Percentiles rank a stretch among this genome's conserved stretches.
Evolutionary conservation across 2,329 filamentous ascomycete species (phyloP).

Genomic region (Alternaria infectoria): DNA sequence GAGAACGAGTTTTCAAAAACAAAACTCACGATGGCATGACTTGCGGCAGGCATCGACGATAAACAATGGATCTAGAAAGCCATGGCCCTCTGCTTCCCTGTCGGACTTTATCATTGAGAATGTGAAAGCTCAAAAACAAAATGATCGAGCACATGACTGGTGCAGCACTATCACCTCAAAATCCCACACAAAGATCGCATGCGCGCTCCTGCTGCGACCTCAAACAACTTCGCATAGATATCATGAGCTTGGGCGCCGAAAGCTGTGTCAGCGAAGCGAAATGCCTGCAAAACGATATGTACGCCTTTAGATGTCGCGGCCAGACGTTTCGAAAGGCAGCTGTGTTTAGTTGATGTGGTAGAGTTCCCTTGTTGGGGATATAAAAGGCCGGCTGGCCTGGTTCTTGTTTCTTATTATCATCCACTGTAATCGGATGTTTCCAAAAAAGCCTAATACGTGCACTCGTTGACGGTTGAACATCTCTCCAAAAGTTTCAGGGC

Average conservation of each 20-base stretch:
- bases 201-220: neutral
- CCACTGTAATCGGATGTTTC: no score
- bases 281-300: neutral
- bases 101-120: accelerated
- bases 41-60: neutral
- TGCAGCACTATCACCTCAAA: neutral
- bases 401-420: no score
- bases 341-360: neutral
- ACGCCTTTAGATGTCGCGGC: neutral
- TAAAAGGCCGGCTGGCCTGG: neutral
- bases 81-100: neutral
- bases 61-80: no score
- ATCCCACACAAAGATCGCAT: neutral
- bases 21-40: no score
- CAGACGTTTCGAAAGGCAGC: neutral
- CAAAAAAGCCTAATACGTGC: neutral
- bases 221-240: no score
- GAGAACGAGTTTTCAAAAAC: no score
- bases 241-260: neutral
- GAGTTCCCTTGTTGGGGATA: neutral
- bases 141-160: accelerated
- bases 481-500: no score
- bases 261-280: neutral
- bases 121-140: neutral
- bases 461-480: neutral